These are phyloP conservation scores for Gossypium thurberi DNA, from an alignment of 345 rosid species.

Conservation along the genomic window DNA sequence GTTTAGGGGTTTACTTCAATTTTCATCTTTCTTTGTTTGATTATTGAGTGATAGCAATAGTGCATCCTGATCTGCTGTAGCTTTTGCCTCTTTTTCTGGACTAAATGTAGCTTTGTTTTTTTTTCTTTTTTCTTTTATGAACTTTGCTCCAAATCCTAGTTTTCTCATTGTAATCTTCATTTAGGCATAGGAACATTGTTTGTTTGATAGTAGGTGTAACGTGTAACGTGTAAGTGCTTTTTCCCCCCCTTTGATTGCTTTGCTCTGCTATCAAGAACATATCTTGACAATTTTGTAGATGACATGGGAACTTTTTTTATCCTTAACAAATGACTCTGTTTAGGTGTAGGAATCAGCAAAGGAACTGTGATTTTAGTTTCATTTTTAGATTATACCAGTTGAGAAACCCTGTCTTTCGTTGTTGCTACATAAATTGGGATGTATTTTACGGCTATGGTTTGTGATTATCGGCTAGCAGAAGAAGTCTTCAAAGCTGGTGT, in stretches of 20 bases:
- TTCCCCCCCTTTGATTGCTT: too few relatives aligned
- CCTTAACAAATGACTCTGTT: background rate
- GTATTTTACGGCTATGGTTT: too few relatives aligned
- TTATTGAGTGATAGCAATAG: background rate
- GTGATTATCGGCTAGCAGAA: too few relatives aligned
- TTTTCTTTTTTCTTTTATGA: too few relatives aligned
- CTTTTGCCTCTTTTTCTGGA: background rate
- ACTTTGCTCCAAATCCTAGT: background rate
- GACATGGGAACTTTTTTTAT: too few relatives aligned
- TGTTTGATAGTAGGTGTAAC: too few relatives aligned
- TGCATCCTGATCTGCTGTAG: slow-evolving; percentile 3
- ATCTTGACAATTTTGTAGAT: background rate
- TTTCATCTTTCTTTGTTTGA: background rate
- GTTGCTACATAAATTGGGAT: background rate
- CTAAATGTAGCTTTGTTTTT: background rate
- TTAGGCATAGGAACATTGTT: background rate
- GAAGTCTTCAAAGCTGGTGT: background rate
- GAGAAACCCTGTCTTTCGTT: background rate
- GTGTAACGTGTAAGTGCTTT: too few relatives aligned
- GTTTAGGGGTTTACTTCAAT: background rate
- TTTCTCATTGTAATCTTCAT: background rate
- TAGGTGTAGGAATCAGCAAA: background rate
- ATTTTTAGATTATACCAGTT: too few relatives aligned
- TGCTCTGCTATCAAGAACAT: background rate
- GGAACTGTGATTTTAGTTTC: background rate